phyloP scores from a whole-genome alignment of 2,329 filamentous ascomycete genomes.

The Beauveria sp. region DNA sequence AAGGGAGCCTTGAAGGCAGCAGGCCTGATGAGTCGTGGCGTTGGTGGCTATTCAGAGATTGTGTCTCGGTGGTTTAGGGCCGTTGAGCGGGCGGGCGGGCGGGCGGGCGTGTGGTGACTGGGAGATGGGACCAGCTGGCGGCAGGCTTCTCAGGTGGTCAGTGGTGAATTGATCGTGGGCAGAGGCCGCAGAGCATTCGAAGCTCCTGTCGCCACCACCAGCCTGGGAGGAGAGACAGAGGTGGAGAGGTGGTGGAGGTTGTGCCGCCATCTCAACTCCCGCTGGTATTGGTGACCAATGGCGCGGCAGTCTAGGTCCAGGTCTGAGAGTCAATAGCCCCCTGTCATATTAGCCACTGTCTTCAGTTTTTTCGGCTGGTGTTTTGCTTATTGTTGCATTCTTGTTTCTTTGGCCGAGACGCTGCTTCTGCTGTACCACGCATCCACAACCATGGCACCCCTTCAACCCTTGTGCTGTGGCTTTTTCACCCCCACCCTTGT shows the following conservation, averaged over 20 bases:
- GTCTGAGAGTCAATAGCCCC: constrained; percentile 9
- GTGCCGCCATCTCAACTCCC: constrained; percentile 10
- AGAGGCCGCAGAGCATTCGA: not conserved
- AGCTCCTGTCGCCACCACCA: constrained; percentile 1
- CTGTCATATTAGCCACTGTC: constrained; percentile 6
- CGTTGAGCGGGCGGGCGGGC: not conserved
- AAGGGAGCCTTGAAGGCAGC: not conserved
- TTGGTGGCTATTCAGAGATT: constrained; percentile 1
- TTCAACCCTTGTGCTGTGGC: constrained; percentile 7
- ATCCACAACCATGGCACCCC: not conserved
- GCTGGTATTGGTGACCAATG: not conserved
- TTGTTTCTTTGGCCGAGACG: constrained; percentile 9
- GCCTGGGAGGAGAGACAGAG: constrained; percentile 12
- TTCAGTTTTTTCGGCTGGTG: constrained; percentile 7
- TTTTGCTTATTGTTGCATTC: constrained; percentile 7
- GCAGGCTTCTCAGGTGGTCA: not conserved
- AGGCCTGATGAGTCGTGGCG: not conserved
- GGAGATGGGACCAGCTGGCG: not conserved
- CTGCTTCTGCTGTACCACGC: not conserved
- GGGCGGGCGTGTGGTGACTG: not conserved
- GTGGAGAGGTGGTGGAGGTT: constrained; percentile 10
- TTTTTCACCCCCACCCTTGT: constrained; percentile 2
- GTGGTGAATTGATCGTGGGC: not conserved
- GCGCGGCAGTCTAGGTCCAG: constrained; percentile 9
- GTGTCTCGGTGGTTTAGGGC: constrained; percentile 2